phyloP scores from a whole-genome alignment of 352 stramenopile species.

The Albugo candida region DNA sequence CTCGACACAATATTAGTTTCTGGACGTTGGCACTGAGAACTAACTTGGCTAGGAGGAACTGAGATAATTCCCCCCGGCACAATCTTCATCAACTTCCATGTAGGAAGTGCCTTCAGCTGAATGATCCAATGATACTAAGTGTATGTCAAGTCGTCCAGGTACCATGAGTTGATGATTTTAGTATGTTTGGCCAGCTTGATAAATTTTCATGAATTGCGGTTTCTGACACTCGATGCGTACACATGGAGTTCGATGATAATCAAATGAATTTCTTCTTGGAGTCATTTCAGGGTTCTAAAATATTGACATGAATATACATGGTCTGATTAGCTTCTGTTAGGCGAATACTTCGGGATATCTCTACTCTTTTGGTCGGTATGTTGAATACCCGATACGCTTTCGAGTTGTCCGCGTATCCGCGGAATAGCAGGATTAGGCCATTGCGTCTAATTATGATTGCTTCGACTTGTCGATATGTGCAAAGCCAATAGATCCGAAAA shows the following conservation, averaged over 20 bases:
- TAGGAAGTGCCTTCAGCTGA: too few species aligned
- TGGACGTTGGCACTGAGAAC: not conserved
- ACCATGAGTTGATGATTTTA: too few species aligned
- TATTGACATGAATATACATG: not conserved
- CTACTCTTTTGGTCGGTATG: constrained; percentile 1
- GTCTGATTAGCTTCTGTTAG: not conserved
- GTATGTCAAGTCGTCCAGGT: too few species aligned
- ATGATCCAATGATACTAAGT: too few species aligned
- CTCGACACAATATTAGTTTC: not conserved
- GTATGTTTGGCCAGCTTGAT: too few species aligned
- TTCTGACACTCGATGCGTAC: too few species aligned
- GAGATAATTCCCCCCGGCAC: too few species aligned
- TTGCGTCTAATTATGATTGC: constrained; percentile 6
- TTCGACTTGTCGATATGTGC: constrained; percentile 5
- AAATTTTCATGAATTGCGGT: too few species aligned
- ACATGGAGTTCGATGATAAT: too few species aligned
- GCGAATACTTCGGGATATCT: not conserved
- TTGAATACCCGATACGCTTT: constrained; percentile 10
- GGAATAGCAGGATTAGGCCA: constrained; percentile 9
- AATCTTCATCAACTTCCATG: too few species aligned
- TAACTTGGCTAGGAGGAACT: not conserved
- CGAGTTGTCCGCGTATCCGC: constrained; percentile 8
- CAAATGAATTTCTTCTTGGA: not conserved
- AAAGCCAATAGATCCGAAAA: constrained; percentile 6
- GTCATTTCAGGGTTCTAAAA: not conserved